A percentile compares a stretch with the other conserved stretches of the same genome.
Conservation (phyloP, 257 asterid species). For the Henckelia pumila region DNA sequence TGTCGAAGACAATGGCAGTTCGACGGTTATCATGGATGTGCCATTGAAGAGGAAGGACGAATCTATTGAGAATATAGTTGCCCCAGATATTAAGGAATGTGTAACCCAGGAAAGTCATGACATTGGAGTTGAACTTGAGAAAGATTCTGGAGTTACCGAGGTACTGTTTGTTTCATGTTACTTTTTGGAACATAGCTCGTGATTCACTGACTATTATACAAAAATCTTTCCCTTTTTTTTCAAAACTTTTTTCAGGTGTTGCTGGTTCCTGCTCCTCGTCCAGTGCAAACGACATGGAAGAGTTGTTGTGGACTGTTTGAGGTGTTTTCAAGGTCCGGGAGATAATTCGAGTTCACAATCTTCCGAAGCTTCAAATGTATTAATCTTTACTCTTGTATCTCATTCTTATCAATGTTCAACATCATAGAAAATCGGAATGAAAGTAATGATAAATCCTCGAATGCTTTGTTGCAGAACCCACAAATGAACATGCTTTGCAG, state of each 20-base stretch:
- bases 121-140: constrained; percentile 13
- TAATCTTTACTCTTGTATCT: neutral
- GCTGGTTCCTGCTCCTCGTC: constrained; percentile 34
- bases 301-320: constrained; percentile 75
- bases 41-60: constrained; percentile 22
- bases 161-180: constrained; percentile 21
- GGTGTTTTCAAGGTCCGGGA: constrained; percentile 47
- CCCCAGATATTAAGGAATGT: constrained; percentile 25
- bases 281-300: constrained; percentile 49
- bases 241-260: constrained; percentile 34
- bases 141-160: constrained; percentile 44
- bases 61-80: constrained; percentile 22
- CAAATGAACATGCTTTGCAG: neutral
- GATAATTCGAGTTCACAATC: constrained; percentile 36
- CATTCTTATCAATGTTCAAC: neutral
- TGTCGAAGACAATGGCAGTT: constrained; percentile 20
- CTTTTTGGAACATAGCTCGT: neutral
- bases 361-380: neutral
- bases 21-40: constrained; percentile 20
- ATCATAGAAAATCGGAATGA: neutral
- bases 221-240: neutral
- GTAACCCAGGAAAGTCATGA: constrained; percentile 29
- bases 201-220: neutral
- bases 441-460: neutral
- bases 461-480: neutral